A percentile compares a stretch with the other conserved stretches of the same genome.
Evolutionary conservation across 2,329 filamentous ascomycete species (phyloP).

Genomic region (Phialemoniopsis sp.): DNA sequence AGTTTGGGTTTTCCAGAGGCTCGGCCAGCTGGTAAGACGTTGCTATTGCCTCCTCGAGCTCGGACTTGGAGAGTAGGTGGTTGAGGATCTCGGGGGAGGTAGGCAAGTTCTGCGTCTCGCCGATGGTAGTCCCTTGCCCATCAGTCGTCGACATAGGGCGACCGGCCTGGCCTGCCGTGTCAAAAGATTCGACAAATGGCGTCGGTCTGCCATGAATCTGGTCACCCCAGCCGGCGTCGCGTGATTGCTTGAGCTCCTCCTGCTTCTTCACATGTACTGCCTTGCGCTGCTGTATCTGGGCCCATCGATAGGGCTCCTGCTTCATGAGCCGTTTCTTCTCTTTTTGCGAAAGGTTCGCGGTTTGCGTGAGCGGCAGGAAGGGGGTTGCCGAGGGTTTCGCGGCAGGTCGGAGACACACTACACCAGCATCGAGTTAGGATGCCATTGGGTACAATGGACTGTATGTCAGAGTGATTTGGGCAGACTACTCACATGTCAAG

Average conservation of each 20-base stretch:
- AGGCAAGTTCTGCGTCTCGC: constrained; percentile 35
- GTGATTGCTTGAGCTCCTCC: constrained; percentile 61
- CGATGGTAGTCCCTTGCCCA: constrained; percentile 33
- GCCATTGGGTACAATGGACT: background rate
- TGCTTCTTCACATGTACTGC: constrained; percentile 76
- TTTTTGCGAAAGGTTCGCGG: constrained; percentile 57
- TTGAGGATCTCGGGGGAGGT: constrained; percentile 60
- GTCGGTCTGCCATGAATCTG: constrained; percentile 76
- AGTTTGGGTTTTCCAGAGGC: constrained; percentile 36
- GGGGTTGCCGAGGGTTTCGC: constrained; percentile 34
- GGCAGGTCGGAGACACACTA: constrained; percentile 59
- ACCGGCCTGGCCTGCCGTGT: constrained; percentile 51
- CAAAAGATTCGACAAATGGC: constrained; percentile 79
- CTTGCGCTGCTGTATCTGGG: constrained; percentile 79
- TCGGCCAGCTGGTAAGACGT: constrained; percentile 66
- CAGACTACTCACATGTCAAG: constrained; percentile 51
- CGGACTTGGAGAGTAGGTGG: constrained; percentile 65
- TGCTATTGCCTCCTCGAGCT: constrained; percentile 62
- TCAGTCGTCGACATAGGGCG: constrained; percentile 19
- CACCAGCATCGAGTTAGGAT: constrained; percentile 14
- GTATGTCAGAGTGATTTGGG: constrained; percentile 1
- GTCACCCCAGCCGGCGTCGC: constrained; percentile 65
- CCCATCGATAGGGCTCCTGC: constrained; percentile 77
- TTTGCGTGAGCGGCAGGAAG: constrained; percentile 55
- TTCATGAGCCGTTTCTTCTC: constrained; percentile 63